Conservation (phyloP, 495 filamentous ascomycete genomes). For the Pyronema domesticum region DNA sequence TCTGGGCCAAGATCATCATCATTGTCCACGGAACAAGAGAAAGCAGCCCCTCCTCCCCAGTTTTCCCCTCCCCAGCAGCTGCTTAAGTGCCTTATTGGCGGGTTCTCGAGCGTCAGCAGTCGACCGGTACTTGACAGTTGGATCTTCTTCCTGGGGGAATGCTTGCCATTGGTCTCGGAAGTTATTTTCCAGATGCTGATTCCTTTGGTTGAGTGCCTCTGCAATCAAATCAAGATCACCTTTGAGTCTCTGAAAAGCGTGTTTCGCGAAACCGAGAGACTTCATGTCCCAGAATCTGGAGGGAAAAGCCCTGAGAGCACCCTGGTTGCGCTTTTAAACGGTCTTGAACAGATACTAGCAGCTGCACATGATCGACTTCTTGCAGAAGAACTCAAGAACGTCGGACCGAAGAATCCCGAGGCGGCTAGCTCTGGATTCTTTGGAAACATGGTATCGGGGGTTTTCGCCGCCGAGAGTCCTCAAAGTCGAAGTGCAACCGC, state of each 20-base stretch:
- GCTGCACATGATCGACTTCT: constrained; percentile 70
- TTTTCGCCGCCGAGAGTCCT: constrained; percentile 62
- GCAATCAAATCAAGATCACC: constrained; percentile 48
- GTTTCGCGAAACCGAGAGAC: constrained; percentile 31
- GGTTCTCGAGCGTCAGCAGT: constrained; percentile 57
- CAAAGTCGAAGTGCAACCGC: constrained; percentile 59
- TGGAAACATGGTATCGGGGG: constrained; percentile 88
- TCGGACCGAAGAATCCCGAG: constrained; percentile 57
- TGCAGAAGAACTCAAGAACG: constrained; percentile 48
- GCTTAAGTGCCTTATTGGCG: constrained; percentile 64
- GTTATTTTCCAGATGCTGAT: constrained; percentile 79
- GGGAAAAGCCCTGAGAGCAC: constrained; percentile 42
- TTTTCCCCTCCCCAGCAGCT: constrained; percentile 48
- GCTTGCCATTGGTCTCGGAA: constrained; percentile 62
- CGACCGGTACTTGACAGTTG: constrained; percentile 73
- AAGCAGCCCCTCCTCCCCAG: constrained; percentile 27
- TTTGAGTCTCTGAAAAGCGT: constrained; percentile 45
- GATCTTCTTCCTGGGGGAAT: constrained; percentile 71
- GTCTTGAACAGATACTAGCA: constrained; percentile 75
- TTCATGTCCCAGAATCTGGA: not conserved
- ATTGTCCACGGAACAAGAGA: constrained; percentile 6
- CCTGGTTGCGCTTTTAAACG: constrained; percentile 64
- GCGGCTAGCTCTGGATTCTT: constrained; percentile 67
- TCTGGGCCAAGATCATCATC: constrained; percentile 25
- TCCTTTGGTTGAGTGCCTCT: constrained; percentile 77